Evolutionary conservation across 352 stramenopile species (phyloP), one percentile per base, ranked within the genome.

Genomic region (Blastocystis sp.): DNA sequence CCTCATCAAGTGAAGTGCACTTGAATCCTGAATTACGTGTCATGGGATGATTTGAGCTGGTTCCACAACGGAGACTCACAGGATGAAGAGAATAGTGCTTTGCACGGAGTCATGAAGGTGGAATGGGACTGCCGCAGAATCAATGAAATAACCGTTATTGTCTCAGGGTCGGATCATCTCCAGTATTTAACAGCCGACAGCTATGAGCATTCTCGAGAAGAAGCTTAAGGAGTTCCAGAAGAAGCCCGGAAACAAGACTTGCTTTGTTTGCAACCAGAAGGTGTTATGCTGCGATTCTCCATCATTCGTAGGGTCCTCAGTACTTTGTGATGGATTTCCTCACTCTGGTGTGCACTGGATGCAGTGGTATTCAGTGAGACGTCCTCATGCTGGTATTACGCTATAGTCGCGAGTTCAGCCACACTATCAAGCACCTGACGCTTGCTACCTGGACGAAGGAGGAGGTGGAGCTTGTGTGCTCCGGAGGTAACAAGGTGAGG

Each of bases 291-390:
- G 14, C 14, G 52, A 76, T 14, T n/a, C 43, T 59, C 23, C 7
- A 9, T 69, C 5, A 76, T 76, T 23, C 38, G 14, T 38, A 76
- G 71, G 71, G 71, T 53, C 71, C 71, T 81, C 71, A 81, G 61
- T 81, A 81, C 23, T 81, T 81, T 56, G 71, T 81, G 10, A 81
- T 81, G 71, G 61, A 81, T 81, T 81, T 81, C 71, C 61, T 81
- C 11, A 81, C 71, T 71, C 52, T 81, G 38, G 71, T 81, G 9
- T 81, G 71, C 41, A 81, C 71, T 62, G 71, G 71, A 70, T 81
- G 71, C 61, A 70, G 53, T 81, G 71, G 71, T 1, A 40, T 81
- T 19, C 71, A 81, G 65, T 76, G 34, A 38, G 65, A 7, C 17
- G 9, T 28, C 7, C 38, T 9, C 23, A 53, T 28, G 34, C 4